Conservation (phyloP, 2,329 filamentous ascomycete genomes). For the Ophiostoma himal-ulmi region DNA sequence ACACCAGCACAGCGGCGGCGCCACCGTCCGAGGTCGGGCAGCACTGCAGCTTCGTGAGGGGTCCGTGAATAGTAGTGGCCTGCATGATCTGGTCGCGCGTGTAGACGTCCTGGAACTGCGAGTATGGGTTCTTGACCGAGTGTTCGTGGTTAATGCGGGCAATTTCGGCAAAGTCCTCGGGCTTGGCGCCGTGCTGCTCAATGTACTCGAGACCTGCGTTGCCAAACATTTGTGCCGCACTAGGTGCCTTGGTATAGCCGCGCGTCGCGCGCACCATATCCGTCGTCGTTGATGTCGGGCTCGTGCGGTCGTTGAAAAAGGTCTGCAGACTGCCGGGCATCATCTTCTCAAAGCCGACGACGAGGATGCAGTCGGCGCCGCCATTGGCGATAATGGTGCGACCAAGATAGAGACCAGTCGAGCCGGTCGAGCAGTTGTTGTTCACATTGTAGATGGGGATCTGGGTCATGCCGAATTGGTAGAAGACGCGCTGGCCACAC, state of each 20-base stretch:
- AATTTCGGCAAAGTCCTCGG: constrained; percentile 90
- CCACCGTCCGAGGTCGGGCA: constrained; percentile 93
- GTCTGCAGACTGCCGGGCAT: constrained; percentile 78
- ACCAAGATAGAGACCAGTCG: constrained; percentile 79
- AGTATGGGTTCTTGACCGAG: constrained; percentile 88
- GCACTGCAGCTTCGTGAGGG: constrained; percentile 96
- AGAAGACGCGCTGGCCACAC: constrained; percentile 93
- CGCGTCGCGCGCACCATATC: constrained; percentile 79
- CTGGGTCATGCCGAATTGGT: constrained; percentile 95
- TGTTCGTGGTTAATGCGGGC: constrained; percentile 89
- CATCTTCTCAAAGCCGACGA: constrained; percentile 98
- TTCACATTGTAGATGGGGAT: constrained; percentile 98
- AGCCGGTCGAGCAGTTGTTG: constrained; percentile 98
- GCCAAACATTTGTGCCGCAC: constrained; percentile 88
- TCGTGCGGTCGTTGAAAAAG: constrained; percentile 79
- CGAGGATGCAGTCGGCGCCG: constrained; percentile 78
- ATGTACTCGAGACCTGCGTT: constrained; percentile 93
- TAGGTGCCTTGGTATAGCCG: constrained; percentile 74
- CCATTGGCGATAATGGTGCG: constrained; percentile 73
- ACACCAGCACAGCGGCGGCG: constrained; percentile 82
- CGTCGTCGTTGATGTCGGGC: constrained; percentile 65
- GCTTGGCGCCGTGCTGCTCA: constrained; percentile 80
- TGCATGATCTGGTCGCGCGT: constrained; percentile 74
- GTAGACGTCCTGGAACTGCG: constrained; percentile 94
- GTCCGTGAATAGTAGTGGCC: constrained; percentile 71